These are phyloP conservation scores for Gentiana dahurica DNA, from an alignment of 257 asterid species.

Conservation along the genomic window DNA sequence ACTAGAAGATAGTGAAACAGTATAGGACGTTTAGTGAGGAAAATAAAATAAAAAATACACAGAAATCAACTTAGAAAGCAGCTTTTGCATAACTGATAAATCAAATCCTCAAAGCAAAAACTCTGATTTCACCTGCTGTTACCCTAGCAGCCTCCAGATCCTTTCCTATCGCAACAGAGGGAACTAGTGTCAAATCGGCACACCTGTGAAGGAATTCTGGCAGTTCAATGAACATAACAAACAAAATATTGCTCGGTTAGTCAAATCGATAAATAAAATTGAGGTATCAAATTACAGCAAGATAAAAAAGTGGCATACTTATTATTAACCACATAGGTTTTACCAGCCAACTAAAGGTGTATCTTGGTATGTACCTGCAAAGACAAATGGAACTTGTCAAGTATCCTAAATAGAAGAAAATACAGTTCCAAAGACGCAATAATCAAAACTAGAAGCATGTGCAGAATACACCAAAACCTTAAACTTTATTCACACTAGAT, in stretches of 20 bases:
- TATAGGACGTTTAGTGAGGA: too few relatives aligned
- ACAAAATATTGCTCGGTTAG: background rate
- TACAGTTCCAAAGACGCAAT: too few relatives aligned
- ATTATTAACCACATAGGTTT: slow-evolving; percentile 87
- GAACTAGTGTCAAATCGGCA: slow-evolving; percentile 91
- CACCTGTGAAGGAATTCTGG: slow-evolving; percentile 93
- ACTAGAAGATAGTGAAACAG: too few relatives aligned
- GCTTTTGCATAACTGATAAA: background rate
- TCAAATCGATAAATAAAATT: background rate
- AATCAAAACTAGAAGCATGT: too few relatives aligned
- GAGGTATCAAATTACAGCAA: background rate
- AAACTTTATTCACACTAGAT: too few relatives aligned
- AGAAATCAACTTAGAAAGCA: slow-evolving; percentile 3
- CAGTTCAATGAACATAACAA: slow-evolving; percentile 1
- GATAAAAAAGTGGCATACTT: slow-evolving; percentile 40
- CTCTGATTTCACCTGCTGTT: slow-evolving; percentile 50
- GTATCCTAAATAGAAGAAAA: background rate
- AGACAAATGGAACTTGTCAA: slow-evolving; percentile 15
- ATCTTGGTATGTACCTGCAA: slow-evolving; percentile 89
- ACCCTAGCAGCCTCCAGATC: slow-evolving; percentile 76
- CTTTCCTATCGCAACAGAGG: slow-evolving; percentile 90
- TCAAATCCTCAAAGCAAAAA: background rate
- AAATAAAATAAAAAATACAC: background rate
- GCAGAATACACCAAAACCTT: too few relatives aligned
- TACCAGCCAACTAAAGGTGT: slow-evolving; percentile 93